Evolutionary conservation across 2,329 filamentous ascomycete genomes (phyloP).

Genomic region (Nothophaeocryptopus gaeumannii): DNA sequence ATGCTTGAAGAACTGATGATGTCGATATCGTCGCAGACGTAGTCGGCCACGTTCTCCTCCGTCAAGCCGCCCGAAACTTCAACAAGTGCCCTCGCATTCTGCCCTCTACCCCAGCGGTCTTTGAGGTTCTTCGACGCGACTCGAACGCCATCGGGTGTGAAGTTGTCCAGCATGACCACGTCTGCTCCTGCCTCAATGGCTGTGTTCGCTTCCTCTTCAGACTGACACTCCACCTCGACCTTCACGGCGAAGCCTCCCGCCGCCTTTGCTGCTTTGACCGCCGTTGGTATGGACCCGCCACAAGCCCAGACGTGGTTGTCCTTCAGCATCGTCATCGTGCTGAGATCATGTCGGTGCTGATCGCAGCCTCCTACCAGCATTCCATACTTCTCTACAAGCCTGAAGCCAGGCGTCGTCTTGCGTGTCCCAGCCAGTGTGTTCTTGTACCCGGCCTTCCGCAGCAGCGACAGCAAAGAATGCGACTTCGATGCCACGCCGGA

Average conservation of each 20-base stretch:
- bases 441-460: constrained; percentile 65
- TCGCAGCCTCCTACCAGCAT: constrained; percentile 94
- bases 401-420: constrained; percentile 95
- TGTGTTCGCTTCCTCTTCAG: constrained; percentile 82
- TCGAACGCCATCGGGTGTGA: constrained; percentile 74
- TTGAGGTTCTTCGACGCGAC: constrained; percentile 72
- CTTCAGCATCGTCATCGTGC: constrained; percentile 96
- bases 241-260: constrained; percentile 89
- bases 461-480: constrained; percentile 48
- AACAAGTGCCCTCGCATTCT: constrained; percentile 62
- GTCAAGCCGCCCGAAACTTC: constrained; percentile 92
- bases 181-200: constrained; percentile 89
- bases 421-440: constrained; percentile 89
- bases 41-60: constrained; percentile 75
- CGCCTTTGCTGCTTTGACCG: constrained; percentile 77
- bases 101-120: constrained; percentile 69
- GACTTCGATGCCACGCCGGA: constrained; percentile 77
- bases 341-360: constrained; percentile 82
- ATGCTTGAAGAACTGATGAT: constrained; percentile 96
- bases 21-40: constrained; percentile 82
- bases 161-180: constrained; percentile 97
- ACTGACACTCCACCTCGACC: constrained; percentile 93
- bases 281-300: constrained; percentile 75
- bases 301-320: constrained; percentile 97
- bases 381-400: constrained; percentile 95